Evolutionary conservation across 495 filamentous ascomycete species (phyloP).

Genomic region (Cetradonia linearis): DNA sequence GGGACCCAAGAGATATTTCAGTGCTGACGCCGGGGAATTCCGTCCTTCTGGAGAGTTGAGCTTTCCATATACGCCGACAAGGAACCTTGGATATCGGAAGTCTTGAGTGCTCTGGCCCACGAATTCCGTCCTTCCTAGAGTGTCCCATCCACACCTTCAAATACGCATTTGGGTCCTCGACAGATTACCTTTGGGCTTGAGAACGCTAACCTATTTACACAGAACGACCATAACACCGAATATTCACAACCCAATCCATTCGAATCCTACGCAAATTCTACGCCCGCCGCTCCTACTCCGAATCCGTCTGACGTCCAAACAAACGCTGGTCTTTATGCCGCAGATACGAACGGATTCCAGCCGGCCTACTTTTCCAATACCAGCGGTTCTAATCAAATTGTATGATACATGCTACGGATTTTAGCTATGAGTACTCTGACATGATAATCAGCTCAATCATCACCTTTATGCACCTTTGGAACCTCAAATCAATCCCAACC

Average conservation of each 20-base stretch:
- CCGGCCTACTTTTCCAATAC: conserved; percentile 16
- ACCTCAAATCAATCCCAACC: conserved; percentile 71
- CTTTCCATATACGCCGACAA: neutral
- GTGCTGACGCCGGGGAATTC: neutral
- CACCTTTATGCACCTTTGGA: conserved; percentile 86
- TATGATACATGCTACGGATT: conserved; percentile 44
- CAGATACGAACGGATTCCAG: conserved; percentile 18
- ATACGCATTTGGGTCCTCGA: neutral
- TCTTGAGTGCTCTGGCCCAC: conserved; percentile 2
- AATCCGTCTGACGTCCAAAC: conserved; percentile 13
- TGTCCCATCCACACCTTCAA: neutral
- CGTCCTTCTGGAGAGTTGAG: no score
- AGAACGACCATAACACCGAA: conserved; percentile 19
- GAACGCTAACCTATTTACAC: conserved; percentile 6
- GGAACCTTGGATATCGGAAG: neutral
- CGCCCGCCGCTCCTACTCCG: conserved; percentile 21
- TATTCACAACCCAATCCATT: conserved; percentile 15
- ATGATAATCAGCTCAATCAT: conserved; percentile 55
- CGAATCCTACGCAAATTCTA: conserved; percentile 20
- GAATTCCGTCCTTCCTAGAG: neutral
- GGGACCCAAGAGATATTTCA: neutral
- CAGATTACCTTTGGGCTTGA: neutral
- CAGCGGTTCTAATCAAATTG: conserved; percentile 7
- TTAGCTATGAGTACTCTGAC: conserved; percentile 35
- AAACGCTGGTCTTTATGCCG: conserved; percentile 25